Evolutionary conservation across 2,329 filamentous ascomycete genomes (phyloP).

Genomic region (Colletotrichum lentis): DNA sequence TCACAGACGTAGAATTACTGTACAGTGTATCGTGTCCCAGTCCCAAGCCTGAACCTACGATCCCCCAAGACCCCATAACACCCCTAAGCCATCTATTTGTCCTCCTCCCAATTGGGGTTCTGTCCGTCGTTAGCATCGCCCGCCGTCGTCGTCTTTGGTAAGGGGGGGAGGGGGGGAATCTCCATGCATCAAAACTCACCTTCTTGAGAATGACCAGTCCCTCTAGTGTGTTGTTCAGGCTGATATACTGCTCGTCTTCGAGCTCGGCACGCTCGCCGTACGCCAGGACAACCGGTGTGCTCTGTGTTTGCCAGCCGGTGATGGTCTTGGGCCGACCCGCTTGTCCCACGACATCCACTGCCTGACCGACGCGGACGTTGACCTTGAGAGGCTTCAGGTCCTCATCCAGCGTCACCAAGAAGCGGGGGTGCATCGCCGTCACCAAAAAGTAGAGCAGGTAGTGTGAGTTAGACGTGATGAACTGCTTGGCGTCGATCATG

Average conservation of each 20-base stretch:
- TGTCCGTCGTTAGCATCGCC: slow-evolving; percentile 41
- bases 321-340: slow-evolving; percentile 98
- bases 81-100: slow-evolving; percentile 50
- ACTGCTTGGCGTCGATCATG: slow-evolving; percentile 94
- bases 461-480: slow-evolving; percentile 72
- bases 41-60: slow-evolving; percentile 36
- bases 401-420: slow-evolving; percentile 96
- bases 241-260: slow-evolving; percentile 97
- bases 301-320: slow-evolving; percentile 99
- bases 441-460: slow-evolving; percentile 98
- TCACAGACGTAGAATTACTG: slow-evolving; percentile 36
- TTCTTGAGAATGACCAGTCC: slow-evolving; percentile 96
- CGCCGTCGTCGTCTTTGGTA: neutral
- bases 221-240: slow-evolving; percentile 88
- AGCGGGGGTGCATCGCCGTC: slow-evolving; percentile 94
- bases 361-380: slow-evolving; percentile 96
- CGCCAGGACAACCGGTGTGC: slow-evolving; percentile 94
- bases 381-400: slow-evolving; percentile 91
- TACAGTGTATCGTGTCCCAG: slow-evolving; percentile 39
- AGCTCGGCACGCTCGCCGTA: slow-evolving; percentile 95
- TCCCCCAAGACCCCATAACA: slow-evolving; percentile 19
- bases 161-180: neutral
- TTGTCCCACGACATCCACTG: slow-evolving; percentile 96
- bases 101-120: slow-evolving; percentile 65
- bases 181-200: slow-evolving; percentile 63